Evolutionary conservation across 2,329 filamentous ascomycete genomes (phyloP).

Genomic region (Arachnomyces sp.): DNA sequence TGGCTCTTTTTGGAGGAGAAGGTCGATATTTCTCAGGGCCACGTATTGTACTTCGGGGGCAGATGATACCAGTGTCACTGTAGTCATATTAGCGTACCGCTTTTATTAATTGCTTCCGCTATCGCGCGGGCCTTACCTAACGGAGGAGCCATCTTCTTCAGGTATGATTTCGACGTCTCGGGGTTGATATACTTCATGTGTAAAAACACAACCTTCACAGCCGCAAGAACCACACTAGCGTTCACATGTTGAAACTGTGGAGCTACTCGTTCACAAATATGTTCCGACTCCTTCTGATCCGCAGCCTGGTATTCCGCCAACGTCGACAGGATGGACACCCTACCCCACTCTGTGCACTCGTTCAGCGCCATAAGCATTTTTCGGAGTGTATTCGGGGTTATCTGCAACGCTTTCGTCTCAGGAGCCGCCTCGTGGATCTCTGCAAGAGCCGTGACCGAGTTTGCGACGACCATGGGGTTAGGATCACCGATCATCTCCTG

Average conservation of each 20-base stretch:
- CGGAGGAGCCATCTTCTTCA: conserved; percentile 98
- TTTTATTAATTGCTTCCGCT: not conserved
- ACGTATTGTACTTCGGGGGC: conserved; percentile 97
- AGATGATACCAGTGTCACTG: conserved; percentile 90
- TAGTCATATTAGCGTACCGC: conserved; percentile 1
- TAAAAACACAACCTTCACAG: conserved; percentile 93
- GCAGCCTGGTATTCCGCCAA: conserved; percentile 76
- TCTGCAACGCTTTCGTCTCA: conserved; percentile 76
- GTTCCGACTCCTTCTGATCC: conserved; percentile 94
- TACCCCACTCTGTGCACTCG: conserved; percentile 97
- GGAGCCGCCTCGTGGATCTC: conserved; percentile 88
- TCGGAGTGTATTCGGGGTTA: conserved; percentile 76
- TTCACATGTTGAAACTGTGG: conserved; percentile 99
- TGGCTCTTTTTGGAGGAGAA: conserved; percentile 88
- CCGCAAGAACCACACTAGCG: conserved; percentile 90
- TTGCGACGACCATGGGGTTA: conserved; percentile 98
- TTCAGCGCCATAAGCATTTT: conserved; percentile 95
- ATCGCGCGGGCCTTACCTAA: conserved; percentile 51
- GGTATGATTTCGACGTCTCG: conserved; percentile 72
- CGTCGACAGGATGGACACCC: conserved; percentile 85
- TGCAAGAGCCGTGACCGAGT: conserved; percentile 85
- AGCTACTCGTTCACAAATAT: conserved; percentile 92
- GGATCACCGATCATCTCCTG: conserved; percentile 96
- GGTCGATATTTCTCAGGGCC: conserved; percentile 88
- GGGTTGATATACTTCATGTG: conserved; percentile 81